phyloP scores from a whole-genome alignment of 2,329 filamentous ascomycete genomes.

The Claviceps fusiformis region DNA sequence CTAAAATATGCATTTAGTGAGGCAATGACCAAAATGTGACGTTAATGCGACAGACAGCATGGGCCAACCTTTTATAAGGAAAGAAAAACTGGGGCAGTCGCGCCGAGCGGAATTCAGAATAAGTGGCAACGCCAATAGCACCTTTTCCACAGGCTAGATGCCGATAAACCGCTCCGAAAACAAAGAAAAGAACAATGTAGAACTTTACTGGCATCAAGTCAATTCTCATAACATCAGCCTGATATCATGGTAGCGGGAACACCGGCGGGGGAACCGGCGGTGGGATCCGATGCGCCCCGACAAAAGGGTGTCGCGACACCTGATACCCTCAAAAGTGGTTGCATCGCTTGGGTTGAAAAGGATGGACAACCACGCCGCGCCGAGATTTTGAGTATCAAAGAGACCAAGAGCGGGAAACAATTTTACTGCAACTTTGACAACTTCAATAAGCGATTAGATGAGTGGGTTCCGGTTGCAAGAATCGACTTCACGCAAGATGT shows the following conservation, averaged over 20 bases:
- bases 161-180: neutral
- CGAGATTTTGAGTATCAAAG: conserved; percentile 89
- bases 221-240: neutral
- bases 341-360: conserved; percentile 48
- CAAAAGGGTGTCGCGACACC: conserved; percentile 74
- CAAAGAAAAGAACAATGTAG: neutral
- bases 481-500: conserved; percentile 85
- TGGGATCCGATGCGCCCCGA: conserved; percentile 42
- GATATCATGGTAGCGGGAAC: conserved; percentile 39
- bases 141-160: neutral
- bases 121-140: neutral
- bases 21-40: neutral
- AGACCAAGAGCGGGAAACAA: conserved; percentile 73
- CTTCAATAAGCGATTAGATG: conserved; percentile 77
- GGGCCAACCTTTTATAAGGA: no score
- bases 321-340: conserved; percentile 55
- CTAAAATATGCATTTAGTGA: neutral
- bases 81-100: neutral
- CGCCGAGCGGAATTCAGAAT: neutral
- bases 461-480: conserved; percentile 75
- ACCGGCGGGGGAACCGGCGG: conserved; percentile 36
- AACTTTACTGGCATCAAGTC: neutral
- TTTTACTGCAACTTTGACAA: conserved; percentile 98
- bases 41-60: neutral
- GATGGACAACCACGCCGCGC: conserved; percentile 82